These are phyloP conservation scores for Neurospora tetrasperma DNA, from an alignment of 495 filamentous ascomycete species.

Conservation along the genomic window DNA sequence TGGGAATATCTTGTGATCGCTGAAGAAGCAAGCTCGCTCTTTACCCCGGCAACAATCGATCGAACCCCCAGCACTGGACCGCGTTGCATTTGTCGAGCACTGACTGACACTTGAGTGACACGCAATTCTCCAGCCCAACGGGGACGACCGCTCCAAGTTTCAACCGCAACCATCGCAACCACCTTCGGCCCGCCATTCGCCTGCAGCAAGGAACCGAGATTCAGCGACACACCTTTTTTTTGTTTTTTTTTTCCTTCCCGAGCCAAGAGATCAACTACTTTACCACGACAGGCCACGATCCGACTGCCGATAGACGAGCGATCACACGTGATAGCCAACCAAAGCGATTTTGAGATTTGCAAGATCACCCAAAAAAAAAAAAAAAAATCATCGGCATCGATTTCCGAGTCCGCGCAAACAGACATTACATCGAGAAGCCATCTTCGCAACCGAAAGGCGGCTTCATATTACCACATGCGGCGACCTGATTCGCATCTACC, in stretches of 20 bases:
- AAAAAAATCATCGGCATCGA: not conserved
- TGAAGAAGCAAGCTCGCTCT: not conserved
- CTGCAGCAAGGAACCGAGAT: not conserved
- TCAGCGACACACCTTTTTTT: not conserved
- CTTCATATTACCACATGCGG: conserved; percentile 4
- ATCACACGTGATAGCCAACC: conserved; percentile 10
- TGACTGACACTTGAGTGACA: not conserved
- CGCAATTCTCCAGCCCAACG: not conserved
- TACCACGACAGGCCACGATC: conserved; percentile 29
- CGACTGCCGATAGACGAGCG: conserved; percentile 20
- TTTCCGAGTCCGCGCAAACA: not conserved
- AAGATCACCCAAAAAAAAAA: not conserved
- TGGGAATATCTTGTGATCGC: not conserved
- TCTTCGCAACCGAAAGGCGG: not conserved
- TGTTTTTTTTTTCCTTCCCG: not conserved
- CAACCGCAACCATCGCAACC: not conserved
- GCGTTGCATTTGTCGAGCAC: not conserved
- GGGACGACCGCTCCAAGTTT: not conserved
- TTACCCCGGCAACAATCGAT: not conserved
- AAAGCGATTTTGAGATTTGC: not conserved
- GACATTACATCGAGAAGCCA: not conserved
- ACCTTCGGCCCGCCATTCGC: not conserved
- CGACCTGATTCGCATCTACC: not conserved
- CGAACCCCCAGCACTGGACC: not conserved
- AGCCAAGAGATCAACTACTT: conserved; percentile 5